These are phyloP conservation scores for Ascomycota sp. DNA, from an alignment of 2,329 filamentous ascomycete genomes.

Conservation along the genomic window DNA sequence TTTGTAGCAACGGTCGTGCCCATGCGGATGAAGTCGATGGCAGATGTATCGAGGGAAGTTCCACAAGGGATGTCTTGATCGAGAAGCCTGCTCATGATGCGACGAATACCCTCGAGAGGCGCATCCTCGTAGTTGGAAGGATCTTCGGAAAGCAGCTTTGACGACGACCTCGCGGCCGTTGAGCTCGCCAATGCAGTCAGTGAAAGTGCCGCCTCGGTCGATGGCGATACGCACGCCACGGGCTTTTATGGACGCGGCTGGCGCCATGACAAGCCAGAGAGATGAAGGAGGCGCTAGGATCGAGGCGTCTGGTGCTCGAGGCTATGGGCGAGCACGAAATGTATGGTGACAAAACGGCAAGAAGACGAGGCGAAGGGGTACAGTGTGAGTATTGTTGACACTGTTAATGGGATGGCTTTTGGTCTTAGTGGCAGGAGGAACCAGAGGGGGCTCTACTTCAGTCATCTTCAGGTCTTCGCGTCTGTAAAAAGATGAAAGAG, in stretches of 20 bases:
- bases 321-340: too few relatives aligned
- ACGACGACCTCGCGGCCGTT: conserved; percentile 48
- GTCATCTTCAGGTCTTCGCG: too few relatives aligned
- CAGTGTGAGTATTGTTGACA: too few relatives aligned
- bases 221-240: conserved; percentile 25
- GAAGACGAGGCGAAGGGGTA: too few relatives aligned
- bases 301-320: too few relatives aligned
- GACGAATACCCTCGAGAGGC: conserved; percentile 50
- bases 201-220: conserved; percentile 34
- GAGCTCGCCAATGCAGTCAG: conserved; percentile 46
- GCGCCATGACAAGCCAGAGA: neutral
- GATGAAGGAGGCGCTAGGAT: neutral
- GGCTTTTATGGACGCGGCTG: conserved; percentile 70
- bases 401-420: too few relatives aligned
- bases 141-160: conserved; percentile 52
- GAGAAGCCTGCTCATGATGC: conserved; percentile 15
- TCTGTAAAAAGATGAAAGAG: too few relatives aligned
- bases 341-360: too few relatives aligned
- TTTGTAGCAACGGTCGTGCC: conserved; percentile 68
- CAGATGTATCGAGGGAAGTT: conserved; percentile 12
- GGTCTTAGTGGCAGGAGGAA: too few relatives aligned
- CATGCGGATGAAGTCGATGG: conserved; percentile 50
- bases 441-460: too few relatives aligned
- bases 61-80: conserved; percentile 13
- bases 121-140: conserved; percentile 55